These are phyloP conservation scores for Phytophthora meadii DNA, from an alignment of 352 stramenopile species.

Conservation along the genomic window DNA sequence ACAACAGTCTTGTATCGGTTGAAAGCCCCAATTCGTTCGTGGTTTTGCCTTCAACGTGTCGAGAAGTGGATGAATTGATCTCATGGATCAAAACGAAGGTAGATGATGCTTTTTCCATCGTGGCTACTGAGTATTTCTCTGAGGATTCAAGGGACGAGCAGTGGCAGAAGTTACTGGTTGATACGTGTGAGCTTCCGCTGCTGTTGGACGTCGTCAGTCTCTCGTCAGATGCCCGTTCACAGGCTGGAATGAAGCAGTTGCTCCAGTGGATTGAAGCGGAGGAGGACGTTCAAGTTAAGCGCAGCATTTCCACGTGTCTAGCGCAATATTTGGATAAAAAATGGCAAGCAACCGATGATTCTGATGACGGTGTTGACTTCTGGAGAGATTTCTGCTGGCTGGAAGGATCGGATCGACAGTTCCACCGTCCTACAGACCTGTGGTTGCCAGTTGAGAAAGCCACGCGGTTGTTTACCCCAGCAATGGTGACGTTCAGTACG, in stretches of 20 bases:
- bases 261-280: conserved; percentile 63
- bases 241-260: conserved; percentile 37
- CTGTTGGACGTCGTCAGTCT: conserved; percentile 40
- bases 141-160: conserved; percentile 20
- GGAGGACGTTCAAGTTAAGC: conserved; percentile 34
- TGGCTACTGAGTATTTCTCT: neutral
- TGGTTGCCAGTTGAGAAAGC: conserved; percentile 47
- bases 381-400: conserved; percentile 50
- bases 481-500: conserved; percentile 56
- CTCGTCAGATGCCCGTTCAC: conserved; percentile 20
- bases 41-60: conserved; percentile 32
- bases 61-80: conserved; percentile 33
- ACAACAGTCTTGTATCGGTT: conserved; percentile 15
- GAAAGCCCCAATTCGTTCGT: conserved; percentile 33
- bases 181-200: conserved; percentile 47
- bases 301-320: conserved; percentile 53
- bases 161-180: conserved; percentile 49
- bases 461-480: conserved; percentile 46
- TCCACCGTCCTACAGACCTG: conserved; percentile 47
- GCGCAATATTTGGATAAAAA: conserved; percentile 49
- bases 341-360: conserved; percentile 34
- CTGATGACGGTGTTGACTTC: conserved; percentile 18
- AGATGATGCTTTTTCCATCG: conserved; percentile 23
- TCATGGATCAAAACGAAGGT: conserved; percentile 37
- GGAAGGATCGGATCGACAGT: conserved; percentile 44